phyloP scores from a whole-genome alignment of 805 yeast genomes.

The Saturnispora sekii region DNA sequence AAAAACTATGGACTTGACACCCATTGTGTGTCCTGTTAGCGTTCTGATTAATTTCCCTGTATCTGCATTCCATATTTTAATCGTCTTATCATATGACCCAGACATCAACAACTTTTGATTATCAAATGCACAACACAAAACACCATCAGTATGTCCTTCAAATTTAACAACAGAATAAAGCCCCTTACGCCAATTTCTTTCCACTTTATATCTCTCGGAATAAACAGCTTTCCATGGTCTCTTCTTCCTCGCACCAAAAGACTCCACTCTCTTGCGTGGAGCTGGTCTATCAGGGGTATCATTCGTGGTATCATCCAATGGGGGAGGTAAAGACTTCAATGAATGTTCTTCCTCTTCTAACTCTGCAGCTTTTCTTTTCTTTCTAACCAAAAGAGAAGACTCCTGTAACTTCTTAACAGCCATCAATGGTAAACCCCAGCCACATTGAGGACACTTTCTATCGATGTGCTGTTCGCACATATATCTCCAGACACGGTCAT shows the following conservation, averaged over 20 bases:
- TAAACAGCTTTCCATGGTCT: slow-evolving; percentile 96
- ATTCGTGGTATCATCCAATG: slow-evolving; percentile 14
- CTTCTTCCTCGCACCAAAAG: slow-evolving; percentile 29
- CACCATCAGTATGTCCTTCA: slow-evolving; percentile 78
- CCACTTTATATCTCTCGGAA: slow-evolving; percentile 82
- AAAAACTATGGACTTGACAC: slow-evolving; percentile 75
- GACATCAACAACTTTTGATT: slow-evolving; percentile 69
- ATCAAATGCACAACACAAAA: slow-evolving; percentile 79
- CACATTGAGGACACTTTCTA: slow-evolving; percentile 94
- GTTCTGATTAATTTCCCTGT: slow-evolving; percentile 70
- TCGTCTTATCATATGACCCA: slow-evolving; percentile 85
- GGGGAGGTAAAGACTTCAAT: slow-evolving; percentile 18
- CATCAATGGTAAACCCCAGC: slow-evolving; percentile 96
- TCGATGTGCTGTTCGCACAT: slow-evolving; percentile 98
- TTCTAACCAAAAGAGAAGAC: slow-evolving; percentile 11
- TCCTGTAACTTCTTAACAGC: slow-evolving; percentile 59
- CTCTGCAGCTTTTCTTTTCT: slow-evolving; percentile 20
- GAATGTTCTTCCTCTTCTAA: slow-evolving; percentile 15
- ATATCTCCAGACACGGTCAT: slow-evolving; percentile 95
- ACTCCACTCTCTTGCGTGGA: not conserved
- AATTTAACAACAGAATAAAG: slow-evolving; percentile 53
- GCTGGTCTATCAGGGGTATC: not conserved
- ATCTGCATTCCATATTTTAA: slow-evolving; percentile 87
- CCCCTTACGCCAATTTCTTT: slow-evolving; percentile 92
- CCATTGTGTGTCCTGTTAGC: slow-evolving; percentile 82